phyloP scores from a whole-genome alignment of 169 alveolate species.

The Plasmodium malariae region DNA sequence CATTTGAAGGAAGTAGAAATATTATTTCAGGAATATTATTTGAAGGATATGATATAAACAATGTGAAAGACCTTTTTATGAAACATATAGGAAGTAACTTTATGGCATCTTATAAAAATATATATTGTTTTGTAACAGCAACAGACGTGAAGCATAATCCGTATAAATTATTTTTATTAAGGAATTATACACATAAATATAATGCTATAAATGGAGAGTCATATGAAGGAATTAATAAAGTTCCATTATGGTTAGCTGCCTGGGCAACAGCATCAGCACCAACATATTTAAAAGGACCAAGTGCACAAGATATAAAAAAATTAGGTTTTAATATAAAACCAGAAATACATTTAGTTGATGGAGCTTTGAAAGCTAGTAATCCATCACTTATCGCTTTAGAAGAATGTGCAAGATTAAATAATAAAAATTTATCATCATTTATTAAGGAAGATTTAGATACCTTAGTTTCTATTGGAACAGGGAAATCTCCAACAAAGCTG shows the following conservation, averaged over 20 bases:
- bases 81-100: conserved; percentile 82
- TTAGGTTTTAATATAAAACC: conserved; percentile 82
- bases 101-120: conserved; percentile 68
- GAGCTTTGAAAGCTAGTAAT: conserved; percentile 83
- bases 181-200: conserved; percentile 81
- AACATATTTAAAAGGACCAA: conserved; percentile 89
- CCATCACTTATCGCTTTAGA: conserved; percentile 88
- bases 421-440: conserved; percentile 56
- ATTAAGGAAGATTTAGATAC: conserved; percentile 79
- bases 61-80: conserved; percentile 76
- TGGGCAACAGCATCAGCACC: conserved; percentile 89
- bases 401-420: conserved; percentile 79
- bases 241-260: conserved; percentile 90
- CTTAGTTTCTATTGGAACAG: conserved; percentile 79
- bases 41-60: conserved; percentile 79
- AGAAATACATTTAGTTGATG: conserved; percentile 87
- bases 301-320: conserved; percentile 74
- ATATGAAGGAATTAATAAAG: conserved; percentile 81
- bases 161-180: conserved; percentile 81
- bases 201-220: conserved; percentile 76
- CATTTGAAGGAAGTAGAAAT: conserved; percentile 83
- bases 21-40: conserved; percentile 85
- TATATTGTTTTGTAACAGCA: conserved; percentile 85
- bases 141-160: conserved; percentile 86
- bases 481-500: conserved; percentile 57